phyloP scores from a whole-genome alignment of 2,329 filamentous ascomycete species.

The Aspergillus viridinutans region DNA sequence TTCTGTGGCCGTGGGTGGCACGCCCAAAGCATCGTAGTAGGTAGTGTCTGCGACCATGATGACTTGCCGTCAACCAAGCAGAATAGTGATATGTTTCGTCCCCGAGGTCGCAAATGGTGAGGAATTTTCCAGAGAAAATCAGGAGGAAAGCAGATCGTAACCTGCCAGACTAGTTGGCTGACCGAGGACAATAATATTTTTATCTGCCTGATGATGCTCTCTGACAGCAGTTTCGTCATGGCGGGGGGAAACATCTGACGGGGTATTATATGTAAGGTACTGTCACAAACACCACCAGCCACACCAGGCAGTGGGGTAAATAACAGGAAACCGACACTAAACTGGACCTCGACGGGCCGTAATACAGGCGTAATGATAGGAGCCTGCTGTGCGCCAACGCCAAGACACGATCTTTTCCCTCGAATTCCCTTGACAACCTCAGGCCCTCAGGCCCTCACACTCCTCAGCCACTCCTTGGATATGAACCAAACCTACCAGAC shows the following conservation, averaged over 20 bases:
- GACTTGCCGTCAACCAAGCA: conserved; percentile 1
- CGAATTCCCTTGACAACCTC: not conserved
- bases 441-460: not conserved
- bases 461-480: not conserved
- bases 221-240: conserved; percentile 21
- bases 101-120: not conserved
- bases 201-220: conserved; percentile 21
- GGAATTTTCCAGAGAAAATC: not conserved
- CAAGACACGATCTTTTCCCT: not conserved
- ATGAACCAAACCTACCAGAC: not conserved
- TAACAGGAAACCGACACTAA: not conserved
- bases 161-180: not conserved
- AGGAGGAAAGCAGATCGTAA: not conserved
- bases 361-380: not conserved
- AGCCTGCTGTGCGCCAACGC: not conserved
- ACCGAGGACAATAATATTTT: conserved; percentile 10
- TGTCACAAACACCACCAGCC: not conserved
- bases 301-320: not conserved
- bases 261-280: not conserved
- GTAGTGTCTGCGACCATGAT: conserved; percentile 82
- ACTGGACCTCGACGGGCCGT: not conserved
- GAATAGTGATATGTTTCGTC: not conserved
- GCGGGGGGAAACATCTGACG: conserved; percentile 10
- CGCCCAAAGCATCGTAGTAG: conserved; percentile 84
- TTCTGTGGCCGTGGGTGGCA: conserved; percentile 78